Evolutionary conservation across 768 basidiomycete species (phyloP), one percentile per base, ranked within the genome.

Genomic region (Dentipellis sp.): DNA sequence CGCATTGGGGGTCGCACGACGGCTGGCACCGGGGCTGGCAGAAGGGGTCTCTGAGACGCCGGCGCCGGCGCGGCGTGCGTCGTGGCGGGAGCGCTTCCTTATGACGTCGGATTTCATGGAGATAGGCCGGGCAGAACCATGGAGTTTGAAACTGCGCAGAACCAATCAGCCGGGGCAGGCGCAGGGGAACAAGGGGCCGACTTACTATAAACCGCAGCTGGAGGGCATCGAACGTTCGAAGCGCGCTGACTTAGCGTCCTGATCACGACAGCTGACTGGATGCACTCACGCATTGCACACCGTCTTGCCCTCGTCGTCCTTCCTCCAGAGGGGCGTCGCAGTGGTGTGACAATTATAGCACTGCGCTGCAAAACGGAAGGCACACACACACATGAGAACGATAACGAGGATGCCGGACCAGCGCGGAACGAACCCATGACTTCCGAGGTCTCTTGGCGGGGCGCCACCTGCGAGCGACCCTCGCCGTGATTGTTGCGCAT

Each of bases 31-130:
- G 0, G 87, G 88, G 63, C 83, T 86, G 3, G 81, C 85, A 6
- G 89, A 88, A 0, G 85, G 84, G 0, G 86, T 87, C 58, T 88
- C 86, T 50, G 83, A 78, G 7, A 59, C 53, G 49, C 58, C 55
- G 23, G 45, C 54, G 14, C 78, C 78, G 53, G 72, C 62, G 17
- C 85, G 79, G 37, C 87, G 80, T 19, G 86, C 84, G 57, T 91
- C 88, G 62, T 91, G 88, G 1, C 90, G 76, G 2, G 90, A 88
- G 40, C 91, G 84, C 66, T 92, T 92, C 58, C 90, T 86, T 61
- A 93, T 90, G 37, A 91, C 83, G 60, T 93, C 91, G 4, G 88
- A 91, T 67, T 92, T 92, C 90, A 93, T 92, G 8, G 87, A 89
- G 58, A 91, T 89, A 1, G 91, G 91, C 22, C 91, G 83, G 1